Conservation (phyloP, 176 grass and related monocot genomes). For the Bonia amplexicaulis region DNA sequence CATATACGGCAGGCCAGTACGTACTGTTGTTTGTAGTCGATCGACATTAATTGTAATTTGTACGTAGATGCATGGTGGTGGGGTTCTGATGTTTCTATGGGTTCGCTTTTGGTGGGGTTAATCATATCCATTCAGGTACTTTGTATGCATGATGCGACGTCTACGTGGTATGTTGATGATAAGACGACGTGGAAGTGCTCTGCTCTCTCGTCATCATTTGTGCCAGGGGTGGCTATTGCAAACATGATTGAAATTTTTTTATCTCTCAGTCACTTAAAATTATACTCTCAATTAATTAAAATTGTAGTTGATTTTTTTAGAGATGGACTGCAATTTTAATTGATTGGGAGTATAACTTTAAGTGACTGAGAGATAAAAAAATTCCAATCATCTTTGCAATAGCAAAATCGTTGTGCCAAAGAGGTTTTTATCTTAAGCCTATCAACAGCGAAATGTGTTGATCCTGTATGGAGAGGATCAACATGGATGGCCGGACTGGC, state of each 20-base stretch:
- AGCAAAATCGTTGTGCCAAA: not conserved
- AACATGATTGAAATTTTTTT: too few relatives aligned
- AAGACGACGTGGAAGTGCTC: slow-evolving; percentile 28
- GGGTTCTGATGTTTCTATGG: not conserved
- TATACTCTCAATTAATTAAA: too few relatives aligned
- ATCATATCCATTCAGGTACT: slow-evolving; percentile 19
- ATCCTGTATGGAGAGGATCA: slow-evolving; percentile 9
- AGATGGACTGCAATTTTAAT: too few relatives aligned
- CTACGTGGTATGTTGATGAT: slow-evolving; percentile 40
- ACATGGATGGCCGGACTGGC: not conserved
- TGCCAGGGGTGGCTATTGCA: too few relatives aligned
- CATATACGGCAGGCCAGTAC: too few relatives aligned
- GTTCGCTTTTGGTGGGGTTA: slow-evolving; percentile 14
- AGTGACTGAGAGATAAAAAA: too few relatives aligned
- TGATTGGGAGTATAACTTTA: too few relatives aligned
- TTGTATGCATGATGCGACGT: slow-evolving; percentile 22
- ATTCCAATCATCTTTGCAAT: too few relatives aligned
- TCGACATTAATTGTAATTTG: not conserved
- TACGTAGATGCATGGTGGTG: not conserved
- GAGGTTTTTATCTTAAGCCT: not conserved
- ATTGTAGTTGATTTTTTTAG: too few relatives aligned
- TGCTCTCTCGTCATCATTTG: slow-evolving; percentile 12
- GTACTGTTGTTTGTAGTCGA: not conserved
- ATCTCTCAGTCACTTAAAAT: too few relatives aligned
- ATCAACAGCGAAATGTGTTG: not conserved